phyloP scores from a whole-genome alignment of 2,329 filamentous ascomycete species.

The Pyricularia grisea region DNA sequence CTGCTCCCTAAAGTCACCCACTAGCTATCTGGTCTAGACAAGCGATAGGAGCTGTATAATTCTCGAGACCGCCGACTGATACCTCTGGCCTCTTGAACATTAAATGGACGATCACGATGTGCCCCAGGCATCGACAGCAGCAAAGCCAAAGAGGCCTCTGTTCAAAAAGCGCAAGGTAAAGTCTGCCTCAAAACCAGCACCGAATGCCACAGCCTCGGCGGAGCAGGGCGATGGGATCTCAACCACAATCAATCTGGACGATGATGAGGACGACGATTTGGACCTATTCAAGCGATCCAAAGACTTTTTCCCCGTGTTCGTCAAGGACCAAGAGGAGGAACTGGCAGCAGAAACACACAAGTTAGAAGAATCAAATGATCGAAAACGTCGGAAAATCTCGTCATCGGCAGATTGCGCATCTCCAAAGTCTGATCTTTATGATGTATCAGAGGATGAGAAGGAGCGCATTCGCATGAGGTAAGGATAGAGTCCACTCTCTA shows the following conservation, averaged over 20 bases:
- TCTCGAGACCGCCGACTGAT: not conserved
- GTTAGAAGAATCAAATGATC: slow-evolving; percentile 12
- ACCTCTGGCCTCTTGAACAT: not conserved
- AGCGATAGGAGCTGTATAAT: not conserved
- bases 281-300: slow-evolving; percentile 40
- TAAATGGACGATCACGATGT: not conserved
- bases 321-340: slow-evolving; percentile 14
- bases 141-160: slow-evolving; percentile 9
- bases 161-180: slow-evolving; percentile 10
- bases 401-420: slow-evolving; percentile 6
- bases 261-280: slow-evolving; percentile 25
- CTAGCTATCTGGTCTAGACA: not conserved
- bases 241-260: slow-evolving; percentile 7
- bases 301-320: slow-evolving; percentile 30
- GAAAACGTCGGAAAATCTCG: slow-evolving; percentile 15
- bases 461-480: not conserved
- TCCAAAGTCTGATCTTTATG: slow-evolving; percentile 3
- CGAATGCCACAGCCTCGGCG: not conserved
- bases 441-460: slow-evolving; percentile 2
- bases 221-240: not conserved
- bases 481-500: not conserved
- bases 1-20: not conserved
- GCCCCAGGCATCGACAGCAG: not conserved
- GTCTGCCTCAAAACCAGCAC: not conserved
- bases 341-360: slow-evolving; percentile 21